Evolutionary conservation across 495 filamentous ascomycete species (phyloP), one percentile per base, ranked within the genome.

Genomic region (Penicillium turbatum): DNA sequence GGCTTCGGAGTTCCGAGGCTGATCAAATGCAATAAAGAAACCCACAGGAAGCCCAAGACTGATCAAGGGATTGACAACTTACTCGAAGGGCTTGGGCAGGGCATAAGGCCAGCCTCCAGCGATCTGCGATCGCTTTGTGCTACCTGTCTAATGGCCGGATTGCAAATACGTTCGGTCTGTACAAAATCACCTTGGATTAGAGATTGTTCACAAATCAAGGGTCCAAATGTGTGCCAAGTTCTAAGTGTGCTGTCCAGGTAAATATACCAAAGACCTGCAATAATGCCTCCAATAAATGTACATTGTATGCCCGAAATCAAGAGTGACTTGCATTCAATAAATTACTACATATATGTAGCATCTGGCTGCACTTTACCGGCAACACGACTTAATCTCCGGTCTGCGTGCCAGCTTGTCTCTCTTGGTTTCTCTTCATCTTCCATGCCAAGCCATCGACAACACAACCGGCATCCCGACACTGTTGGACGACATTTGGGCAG

Each of bases 1-100:
- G 16, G 17, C 29, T 51, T 51, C 38, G 37, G 48, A 41, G 26
- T 42, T 51, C 29, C 37, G 48, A 51, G 48, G 37, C 26, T 41
- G 26, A 16, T 32, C 39, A 17, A 9, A 50, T 17, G 34, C 21
- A 5, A 26, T 10, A 21, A 21, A 12, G 17, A 10, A n/a, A 27
- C 36, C 31, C 19, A 35, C 11, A n/a, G 17, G 27, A 21, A 38
- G 21, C 46, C 8, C 38, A 5, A 24, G 19, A 30, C 5, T 27
- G 12, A 35, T 36, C 31, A 35, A 37, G 2, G 13, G 21, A 15
- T 12, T 13, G 13, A 35, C n/a, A 35, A 31, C 10, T 31, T 1
- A 3, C 30, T 3, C 6, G 26, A 30, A 16, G 1, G n/a, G 8
- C 6, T 21, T 2, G 16, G n/a, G 8, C 6, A 13, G 9, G 16